A percentile compares a stretch with the other conserved stretches of the same genome.
Evolutionary conservation across 2,329 filamentous ascomycete species (phyloP).

Genomic region (Pleoardoris graminearum): DNA sequence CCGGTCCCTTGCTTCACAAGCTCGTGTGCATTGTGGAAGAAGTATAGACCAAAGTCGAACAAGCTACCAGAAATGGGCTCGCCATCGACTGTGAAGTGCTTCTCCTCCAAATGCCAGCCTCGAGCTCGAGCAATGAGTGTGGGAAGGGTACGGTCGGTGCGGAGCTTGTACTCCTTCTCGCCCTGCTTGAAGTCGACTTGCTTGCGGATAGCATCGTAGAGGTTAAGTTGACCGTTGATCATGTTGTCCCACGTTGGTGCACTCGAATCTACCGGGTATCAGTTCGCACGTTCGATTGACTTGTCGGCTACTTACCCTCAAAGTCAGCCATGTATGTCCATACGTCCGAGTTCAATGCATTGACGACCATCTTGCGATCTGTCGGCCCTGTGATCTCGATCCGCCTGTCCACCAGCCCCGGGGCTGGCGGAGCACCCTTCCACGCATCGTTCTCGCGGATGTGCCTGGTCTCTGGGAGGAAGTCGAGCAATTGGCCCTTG

Average conservation of each 20-base stretch:
- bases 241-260: conserved; percentile 99
- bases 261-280: conserved; percentile 70
- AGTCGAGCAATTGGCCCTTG: conserved; percentile 84
- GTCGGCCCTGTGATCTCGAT: conserved; percentile 98
- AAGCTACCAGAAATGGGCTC: conserved; percentile 90
- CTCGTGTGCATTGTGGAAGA: conserved; percentile 96
- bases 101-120: conserved; percentile 98
- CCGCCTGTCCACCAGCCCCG: conserved; percentile 87
- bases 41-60: conserved; percentile 98
- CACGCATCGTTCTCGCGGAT: conserved; percentile 93
- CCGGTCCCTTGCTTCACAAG: conserved; percentile 80
- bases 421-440: conserved; percentile 89
- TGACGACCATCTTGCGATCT: conserved; percentile 98
- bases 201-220: conserved; percentile 91
- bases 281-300: conserved; percentile 2
- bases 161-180: conserved; percentile 94
- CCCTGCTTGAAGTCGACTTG: conserved; percentile 97
- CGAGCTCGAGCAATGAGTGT: conserved; percentile 93
- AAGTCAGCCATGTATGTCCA: conserved; percentile 99
- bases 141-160: conserved; percentile 81
- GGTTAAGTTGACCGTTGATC: conserved; percentile 96
- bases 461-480: conserved; percentile 92
- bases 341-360: conserved; percentile 92
- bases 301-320: conserved; percentile 66
- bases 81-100: conserved; percentile 93